Percentiles rank a stretch among this genome's conserved stretches.
These are phyloP conservation scores for Gloeophyllum trabeum DNA, from an alignment of 768 basidiomycete genomes.

Conservation along the genomic window DNA sequence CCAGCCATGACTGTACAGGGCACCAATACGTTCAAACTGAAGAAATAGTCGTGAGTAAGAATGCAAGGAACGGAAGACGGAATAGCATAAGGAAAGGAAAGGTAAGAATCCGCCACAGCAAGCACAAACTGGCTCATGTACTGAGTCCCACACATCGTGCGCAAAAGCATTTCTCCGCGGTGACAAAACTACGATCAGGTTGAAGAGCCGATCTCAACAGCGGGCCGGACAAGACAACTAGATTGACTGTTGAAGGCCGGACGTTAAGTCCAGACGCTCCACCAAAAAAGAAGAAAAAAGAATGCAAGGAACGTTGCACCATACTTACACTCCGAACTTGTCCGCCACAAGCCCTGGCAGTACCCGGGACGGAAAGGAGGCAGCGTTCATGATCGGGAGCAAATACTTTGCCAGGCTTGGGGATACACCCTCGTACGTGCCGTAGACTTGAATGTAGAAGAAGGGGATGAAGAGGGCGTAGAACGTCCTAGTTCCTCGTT, in stretches of 20 bases:
- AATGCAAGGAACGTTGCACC: neutral
- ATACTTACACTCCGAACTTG: constrained; percentile 13
- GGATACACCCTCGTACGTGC: constrained; percentile 12
- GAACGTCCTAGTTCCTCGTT: constrained; percentile 16
- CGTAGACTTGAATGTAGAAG: constrained; percentile 22
- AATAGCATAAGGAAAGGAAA: too few relatives aligned
- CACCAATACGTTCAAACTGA: constrained; percentile 17
- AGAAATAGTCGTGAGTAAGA: neutral
- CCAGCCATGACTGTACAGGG: constrained; percentile 14
- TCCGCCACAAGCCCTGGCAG: constrained; percentile 19
- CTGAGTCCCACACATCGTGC: too few relatives aligned
- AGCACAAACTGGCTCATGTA: too few relatives aligned
- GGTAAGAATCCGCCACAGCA: too few relatives aligned
- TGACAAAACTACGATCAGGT: too few relatives aligned
- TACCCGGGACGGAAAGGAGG: constrained; percentile 16
- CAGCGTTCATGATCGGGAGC: constrained; percentile 20
- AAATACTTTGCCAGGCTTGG: constrained; percentile 14
- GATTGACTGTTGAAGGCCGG: too few relatives aligned
- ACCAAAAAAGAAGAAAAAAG: too few relatives aligned
- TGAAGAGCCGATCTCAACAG: too few relatives aligned
- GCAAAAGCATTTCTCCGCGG: too few relatives aligned
- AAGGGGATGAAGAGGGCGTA: constrained; percentile 23
- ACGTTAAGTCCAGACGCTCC: too few relatives aligned
- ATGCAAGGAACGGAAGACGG: too few relatives aligned
- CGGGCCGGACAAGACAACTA: too few relatives aligned